Evolutionary conservation across 2,329 filamentous ascomycete species (phyloP), one percentile per base, ranked within the genome.

Genomic region (Ascochyta koolunga): DNA sequence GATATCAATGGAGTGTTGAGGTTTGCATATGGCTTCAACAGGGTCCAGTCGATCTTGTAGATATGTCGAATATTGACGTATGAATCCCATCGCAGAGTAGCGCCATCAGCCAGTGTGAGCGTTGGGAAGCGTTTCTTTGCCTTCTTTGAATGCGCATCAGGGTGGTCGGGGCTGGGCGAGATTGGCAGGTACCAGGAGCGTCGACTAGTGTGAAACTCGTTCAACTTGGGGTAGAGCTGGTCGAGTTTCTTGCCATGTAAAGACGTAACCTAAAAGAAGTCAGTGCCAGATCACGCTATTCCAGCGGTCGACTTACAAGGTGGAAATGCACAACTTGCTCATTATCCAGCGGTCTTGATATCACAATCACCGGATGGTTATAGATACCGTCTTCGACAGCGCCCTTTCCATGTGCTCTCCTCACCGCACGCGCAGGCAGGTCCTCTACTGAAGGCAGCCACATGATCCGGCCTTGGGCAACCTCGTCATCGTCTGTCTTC

Each of bases 101-200:
- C 65, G 11, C 58, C 63, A 10, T 60, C 43, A 10, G 60, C 59
- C 15, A 75, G 39, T 7, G 59, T 60, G 18, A 70, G 55, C 11
- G 68, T 69, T 3, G 70, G 70, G 32, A 70, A 69, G 6, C 66
- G 55, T 37, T 71, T 72, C 22, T 56, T 65, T 6, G 69, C 55
- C 50, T 70, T 71, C 45, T 71, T 72, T 27, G 68, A 69, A 24
- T 35, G 62, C 2, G 65, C 69, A 40, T 73, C 66, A 3, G 71
- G 69, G 49, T 75, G 72, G 7, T 61, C 50, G 7, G 67, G 66
- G 4, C 69, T 61, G 1, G 71, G 70, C 3, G 59, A 60, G 18
- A 75, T 69, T 6, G 72, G 69, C 15, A 74, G 65, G 39, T 72
- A 74, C 68, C 67, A 69, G 5, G 65, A 64, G 13, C 70, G 64